Base-by-base conservation (phyloP, 2,329 filamentous ascomycete genomes). In the Exophiala oligosperma region DNA sequence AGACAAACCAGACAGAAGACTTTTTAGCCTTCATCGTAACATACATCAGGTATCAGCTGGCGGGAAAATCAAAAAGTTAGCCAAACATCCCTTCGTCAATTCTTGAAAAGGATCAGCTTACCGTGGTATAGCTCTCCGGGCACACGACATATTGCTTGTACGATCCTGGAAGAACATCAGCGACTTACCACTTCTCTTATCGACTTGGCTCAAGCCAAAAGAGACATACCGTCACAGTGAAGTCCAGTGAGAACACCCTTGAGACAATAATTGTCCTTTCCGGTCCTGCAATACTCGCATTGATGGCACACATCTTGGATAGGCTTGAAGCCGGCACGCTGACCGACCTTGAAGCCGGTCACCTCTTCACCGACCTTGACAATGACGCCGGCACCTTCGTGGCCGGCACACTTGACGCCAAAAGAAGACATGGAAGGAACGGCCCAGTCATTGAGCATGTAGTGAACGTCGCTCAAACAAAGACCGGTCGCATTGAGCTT, bases 131-230 rank as follows among this genome's bases (percentile, higher is more conserved):
- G 40, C 75, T 75, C 12, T 81, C 82, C 0, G 84, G 83, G 1
- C 77, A 79, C 11, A 78, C 74, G 40, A 85, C 71, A 67, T 86
- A 87, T 68, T 86, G 81, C 69, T 84, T 80, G 67, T 84, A 86
- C 1, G 81, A 81, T 1, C 82, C 78, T 63, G 6, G 32, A 35
- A 9, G 11, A 35, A 51, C 23, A 14, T n/a, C 32, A 43, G 40
- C 12, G 11, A 9, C 40, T 6, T 17, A 14, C 21, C 35, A 40
- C 11, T 17, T 14, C 11, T 40, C 9, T 9, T 6, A 17, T 28
- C 17, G 17, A 28, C 14, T 29, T 41, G 3, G 17, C 23, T n/a
- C 12, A 21, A 24, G 26, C 4, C 71, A 29, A 14, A 28, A 12
- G 17, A 12, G 11, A 46, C 35, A 14, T 57, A 67, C 65, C 66